Evolutionary conservation across 306 rosid species (phyloP).

Genomic region (Acacia confusa): DNA sequence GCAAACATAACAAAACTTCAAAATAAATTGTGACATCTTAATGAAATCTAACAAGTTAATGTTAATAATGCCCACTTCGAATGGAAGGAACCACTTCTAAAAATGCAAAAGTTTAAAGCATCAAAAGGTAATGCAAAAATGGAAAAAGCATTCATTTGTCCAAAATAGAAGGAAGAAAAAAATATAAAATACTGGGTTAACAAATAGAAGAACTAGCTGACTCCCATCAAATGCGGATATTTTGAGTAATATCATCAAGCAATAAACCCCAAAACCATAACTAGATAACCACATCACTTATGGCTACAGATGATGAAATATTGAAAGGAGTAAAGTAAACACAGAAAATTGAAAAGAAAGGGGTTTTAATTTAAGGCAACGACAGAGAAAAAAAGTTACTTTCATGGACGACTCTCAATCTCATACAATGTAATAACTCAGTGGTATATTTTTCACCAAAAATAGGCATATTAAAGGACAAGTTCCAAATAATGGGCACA

Average conservation of each 20-base stretch:
- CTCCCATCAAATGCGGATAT: too few species aligned
- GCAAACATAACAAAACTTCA: neutral
- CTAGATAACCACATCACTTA: too few species aligned
- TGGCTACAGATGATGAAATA: neutral
- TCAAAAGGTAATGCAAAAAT: neutral
- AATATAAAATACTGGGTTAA: neutral
- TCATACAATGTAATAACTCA: neutral
- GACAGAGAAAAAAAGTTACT: neutral
- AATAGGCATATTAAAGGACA: too few species aligned
- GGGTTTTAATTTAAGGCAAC: neutral
- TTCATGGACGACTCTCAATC: neutral
- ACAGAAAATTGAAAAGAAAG: neutral
- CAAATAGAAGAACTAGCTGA: neutral
- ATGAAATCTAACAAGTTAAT: neutral
- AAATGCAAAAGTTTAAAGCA: neutral
- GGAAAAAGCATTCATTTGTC: neutral
- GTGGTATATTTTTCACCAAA: neutral
- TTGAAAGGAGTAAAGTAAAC: neutral
- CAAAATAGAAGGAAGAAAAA: neutral
- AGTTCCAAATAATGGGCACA: too few species aligned
- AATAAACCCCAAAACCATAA: too few species aligned
- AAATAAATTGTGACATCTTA: neutral
- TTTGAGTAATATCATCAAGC: too few species aligned
- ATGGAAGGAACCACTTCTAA: neutral
- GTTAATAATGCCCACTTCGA: neutral